Conservation (phyloP, 192 early-diverging fungal species). For the Irineochytrium annulatum region DNA sequence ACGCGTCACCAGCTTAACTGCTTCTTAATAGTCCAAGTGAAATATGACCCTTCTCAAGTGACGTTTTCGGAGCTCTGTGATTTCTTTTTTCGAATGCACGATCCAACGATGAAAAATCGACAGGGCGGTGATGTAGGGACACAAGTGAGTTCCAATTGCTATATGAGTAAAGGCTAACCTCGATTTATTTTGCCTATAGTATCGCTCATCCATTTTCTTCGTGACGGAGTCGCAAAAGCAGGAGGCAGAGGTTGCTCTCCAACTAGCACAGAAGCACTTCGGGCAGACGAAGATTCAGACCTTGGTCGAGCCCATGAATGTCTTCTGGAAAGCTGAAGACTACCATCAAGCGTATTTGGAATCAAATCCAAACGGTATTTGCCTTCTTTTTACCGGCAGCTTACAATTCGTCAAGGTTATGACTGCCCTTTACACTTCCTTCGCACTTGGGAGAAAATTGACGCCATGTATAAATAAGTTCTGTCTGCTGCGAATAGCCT, state of each 20-base stretch:
- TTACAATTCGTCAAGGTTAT: too few species aligned
- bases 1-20: too few species aligned
- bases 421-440: slow-evolving; percentile 58
- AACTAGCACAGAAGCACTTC: slow-evolving; percentile 49
- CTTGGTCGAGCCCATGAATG: slow-evolving; percentile 65
- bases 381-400: too few species aligned
- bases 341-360: slow-evolving; percentile 72
- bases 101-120: slow-evolving; percentile 80
- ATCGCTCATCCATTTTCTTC: slow-evolving; percentile 84
- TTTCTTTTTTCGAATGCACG: slow-evolving; percentile 66
- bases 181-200: too few species aligned
- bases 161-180: too few species aligned
- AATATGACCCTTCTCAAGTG: slow-evolving; percentile 67
- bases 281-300: slow-evolving; percentile 45
- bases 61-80: slow-evolving; percentile 72
- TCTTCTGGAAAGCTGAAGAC: slow-evolving; percentile 78
- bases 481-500: too few species aligned
- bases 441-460: slow-evolving; percentile 44
- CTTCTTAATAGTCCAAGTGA: slow-evolving; percentile 69
- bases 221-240: slow-evolving; percentile 68
- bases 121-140: slow-evolving; percentile 79
- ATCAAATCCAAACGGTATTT: slow-evolving; percentile 74
- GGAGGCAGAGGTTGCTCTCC: slow-evolving; percentile 68
- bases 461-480: background rate
- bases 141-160: too few species aligned